These are phyloP conservation scores for Trichoderma sp. DNA, from an alignment of 2,329 filamentous ascomycete genomes.

Conservation along the genomic window DNA sequence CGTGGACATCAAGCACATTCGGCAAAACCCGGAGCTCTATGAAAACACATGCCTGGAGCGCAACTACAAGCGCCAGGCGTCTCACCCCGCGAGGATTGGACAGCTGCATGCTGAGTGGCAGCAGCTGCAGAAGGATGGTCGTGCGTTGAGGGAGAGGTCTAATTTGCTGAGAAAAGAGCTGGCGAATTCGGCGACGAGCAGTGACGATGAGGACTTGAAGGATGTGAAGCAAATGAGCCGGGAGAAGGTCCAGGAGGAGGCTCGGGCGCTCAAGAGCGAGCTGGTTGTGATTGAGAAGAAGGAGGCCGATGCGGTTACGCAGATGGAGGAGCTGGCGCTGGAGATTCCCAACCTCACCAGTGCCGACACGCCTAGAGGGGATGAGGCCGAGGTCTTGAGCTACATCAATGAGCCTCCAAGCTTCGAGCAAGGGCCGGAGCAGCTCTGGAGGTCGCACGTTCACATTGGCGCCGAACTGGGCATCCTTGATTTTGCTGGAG, in stretches of 20 bases:
- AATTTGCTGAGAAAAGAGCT: slow-evolving; percentile 60
- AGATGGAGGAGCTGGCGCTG: slow-evolving; percentile 73
- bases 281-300: slow-evolving; percentile 59
- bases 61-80: slow-evolving; percentile 66
- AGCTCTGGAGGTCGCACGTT: slow-evolving; percentile 70
- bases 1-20: slow-evolving; percentile 86
- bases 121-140: slow-evolving; percentile 57
- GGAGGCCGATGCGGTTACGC: slow-evolving; percentile 56
- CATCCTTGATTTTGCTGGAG: slow-evolving; percentile 83
- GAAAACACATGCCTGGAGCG: slow-evolving; percentile 78
- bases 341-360: slow-evolving; percentile 86
- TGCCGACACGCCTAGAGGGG: slow-evolving; percentile 67
- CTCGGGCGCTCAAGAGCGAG: slow-evolving; percentile 60
- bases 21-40: slow-evolving; percentile 77
- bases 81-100: slow-evolving; percentile 55
- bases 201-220: slow-evolving; percentile 41
- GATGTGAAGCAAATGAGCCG: slow-evolving; percentile 39
- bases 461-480: slow-evolving; percentile 83
- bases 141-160: slow-evolving; percentile 61
- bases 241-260: slow-evolving; percentile 59
- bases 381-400: slow-evolving; percentile 61
- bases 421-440: slow-evolving; percentile 31
- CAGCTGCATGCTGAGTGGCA: slow-evolving; percentile 57
- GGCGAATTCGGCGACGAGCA: slow-evolving; percentile 49
- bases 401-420: slow-evolving; percentile 74